phyloP scores from a whole-genome alignment of 345 rosid genomes.

The Capsella bursapastoris region DNA sequence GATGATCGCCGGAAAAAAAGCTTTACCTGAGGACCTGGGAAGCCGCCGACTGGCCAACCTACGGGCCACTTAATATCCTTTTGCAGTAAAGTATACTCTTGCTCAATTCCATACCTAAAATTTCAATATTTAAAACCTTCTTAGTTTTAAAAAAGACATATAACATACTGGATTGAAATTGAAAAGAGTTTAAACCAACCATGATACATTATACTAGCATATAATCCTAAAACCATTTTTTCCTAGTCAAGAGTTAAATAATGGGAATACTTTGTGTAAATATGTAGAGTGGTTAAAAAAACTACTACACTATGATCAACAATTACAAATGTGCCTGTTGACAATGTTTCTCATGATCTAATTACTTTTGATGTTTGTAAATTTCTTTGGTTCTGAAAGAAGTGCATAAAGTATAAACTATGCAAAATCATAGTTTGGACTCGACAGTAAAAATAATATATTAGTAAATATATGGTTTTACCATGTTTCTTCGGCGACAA shows the following conservation, averaged over 20 bases:
- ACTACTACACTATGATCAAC: too few species aligned
- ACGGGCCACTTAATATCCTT: conserved; percentile 68
- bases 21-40: conserved; percentile 77
- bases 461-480: conserved; percentile 18
- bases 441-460: too few species aligned
- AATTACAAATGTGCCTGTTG: too few species aligned
- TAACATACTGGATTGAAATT: background rate
- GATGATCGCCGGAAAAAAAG: conserved; percentile 1
- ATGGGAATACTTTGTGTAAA: background rate
- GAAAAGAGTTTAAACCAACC: background rate
- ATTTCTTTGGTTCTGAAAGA: too few species aligned
- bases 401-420: too few species aligned
- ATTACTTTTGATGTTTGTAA: too few species aligned
- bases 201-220: background rate
- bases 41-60: conserved; percentile 85
- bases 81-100: conserved; percentile 76
- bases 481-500: conserved; percentile 73
- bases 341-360: too few species aligned
- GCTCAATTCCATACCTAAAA: conserved; percentile 80
- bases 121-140: background rate
- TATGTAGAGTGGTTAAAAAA: background rate
- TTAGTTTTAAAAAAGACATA: too few species aligned
- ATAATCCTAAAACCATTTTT: background rate
- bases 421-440: too few species aligned
- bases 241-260: background rate